Conservation (phyloP, 192 early-diverging fungal genomes). For the Backusella parvicylindrica region DNA sequence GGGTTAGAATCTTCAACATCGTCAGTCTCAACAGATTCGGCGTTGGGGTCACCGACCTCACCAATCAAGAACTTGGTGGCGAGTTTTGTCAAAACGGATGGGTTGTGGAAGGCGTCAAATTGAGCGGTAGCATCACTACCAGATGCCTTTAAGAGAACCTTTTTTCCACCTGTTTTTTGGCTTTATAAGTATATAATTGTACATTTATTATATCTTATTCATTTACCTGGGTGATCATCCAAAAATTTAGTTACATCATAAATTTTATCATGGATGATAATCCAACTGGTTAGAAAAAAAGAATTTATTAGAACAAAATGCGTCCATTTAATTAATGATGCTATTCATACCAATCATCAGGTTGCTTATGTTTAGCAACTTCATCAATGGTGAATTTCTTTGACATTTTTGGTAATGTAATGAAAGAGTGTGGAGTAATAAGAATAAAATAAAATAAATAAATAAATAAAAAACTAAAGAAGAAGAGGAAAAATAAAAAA, state of each 20-base stretch:
- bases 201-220: not conserved
- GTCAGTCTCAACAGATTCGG: constrained; percentile 23
- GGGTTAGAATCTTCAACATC: constrained; percentile 38
- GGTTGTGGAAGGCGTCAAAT: constrained; percentile 81
- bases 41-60: constrained; percentile 44
- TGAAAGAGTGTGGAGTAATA: not conserved
- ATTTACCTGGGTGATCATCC: constrained; percentile 49
- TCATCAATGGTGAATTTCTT: constrained; percentile 36
- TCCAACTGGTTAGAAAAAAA: constrained; percentile 38
- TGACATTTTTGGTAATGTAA: constrained; percentile 18
- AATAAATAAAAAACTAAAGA: not conserved
- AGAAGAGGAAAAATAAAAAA: not conserved
- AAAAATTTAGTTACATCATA: constrained; percentile 58
- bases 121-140: constrained; percentile 80
- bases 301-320: not conserved
- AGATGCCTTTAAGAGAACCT: constrained; percentile 74
- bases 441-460: not conserved
- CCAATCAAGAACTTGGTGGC: constrained; percentile 61
- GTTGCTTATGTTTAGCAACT: constrained; percentile 41
- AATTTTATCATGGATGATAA: constrained; percentile 56
- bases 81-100: constrained; percentile 60
- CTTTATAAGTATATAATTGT: not conserved
- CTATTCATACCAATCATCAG: constrained; percentile 24
- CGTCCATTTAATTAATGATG: not conserved
- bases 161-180: constrained; percentile 42